phyloP scores from a whole-genome alignment of 768 basidiomycete genomes.

The Macrocybe gigantea region DNA sequence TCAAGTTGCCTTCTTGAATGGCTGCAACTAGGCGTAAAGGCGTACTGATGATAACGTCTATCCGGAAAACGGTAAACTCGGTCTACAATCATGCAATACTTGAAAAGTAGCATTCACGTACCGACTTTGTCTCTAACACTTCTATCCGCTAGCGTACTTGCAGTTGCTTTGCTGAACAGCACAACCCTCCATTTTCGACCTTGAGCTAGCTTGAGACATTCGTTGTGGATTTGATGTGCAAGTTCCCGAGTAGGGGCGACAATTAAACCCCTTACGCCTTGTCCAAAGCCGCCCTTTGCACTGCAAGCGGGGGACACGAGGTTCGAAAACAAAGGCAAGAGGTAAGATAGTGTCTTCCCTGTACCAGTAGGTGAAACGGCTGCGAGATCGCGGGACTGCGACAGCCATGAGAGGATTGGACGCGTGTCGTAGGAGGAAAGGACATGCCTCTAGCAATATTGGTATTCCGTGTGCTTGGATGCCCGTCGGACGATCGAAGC shows the following conservation, averaged over 20 bases:
- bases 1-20: slow-evolving; percentile 59
- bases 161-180: slow-evolving; percentile 86
- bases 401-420: slow-evolving; percentile 2
- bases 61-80: background rate
- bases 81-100: no score
- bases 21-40: slow-evolving; percentile 85
- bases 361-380: slow-evolving; percentile 97
- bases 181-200: slow-evolving; percentile 81
- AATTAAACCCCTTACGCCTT: slow-evolving; percentile 72
- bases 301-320: slow-evolving; percentile 51
- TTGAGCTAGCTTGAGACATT: slow-evolving; percentile 75
- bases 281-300: slow-evolving; percentile 34
- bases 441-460: slow-evolving; percentile 67
- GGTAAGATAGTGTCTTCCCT: slow-evolving; percentile 92
- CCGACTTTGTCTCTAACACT: slow-evolving; percentile 71
- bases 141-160: slow-evolving; percentile 72
- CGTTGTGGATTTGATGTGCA: slow-evolving; percentile 93
- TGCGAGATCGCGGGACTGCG: slow-evolving; percentile 75
- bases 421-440: background rate
- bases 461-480: slow-evolving; percentile 80
- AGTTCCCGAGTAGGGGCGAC: slow-evolving; percentile 92
- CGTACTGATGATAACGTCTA: slow-evolving; percentile 90
- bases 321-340: slow-evolving; percentile 71
- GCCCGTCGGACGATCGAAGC: slow-evolving; percentile 66
- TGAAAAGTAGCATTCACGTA: slow-evolving; percentile 24